A percentile compares a stretch with the other conserved stretches of the same genome.
phyloP scores from a whole-genome alignment of 2,329 filamentous ascomycete genomes.

The Talaromyces sp. region DNA sequence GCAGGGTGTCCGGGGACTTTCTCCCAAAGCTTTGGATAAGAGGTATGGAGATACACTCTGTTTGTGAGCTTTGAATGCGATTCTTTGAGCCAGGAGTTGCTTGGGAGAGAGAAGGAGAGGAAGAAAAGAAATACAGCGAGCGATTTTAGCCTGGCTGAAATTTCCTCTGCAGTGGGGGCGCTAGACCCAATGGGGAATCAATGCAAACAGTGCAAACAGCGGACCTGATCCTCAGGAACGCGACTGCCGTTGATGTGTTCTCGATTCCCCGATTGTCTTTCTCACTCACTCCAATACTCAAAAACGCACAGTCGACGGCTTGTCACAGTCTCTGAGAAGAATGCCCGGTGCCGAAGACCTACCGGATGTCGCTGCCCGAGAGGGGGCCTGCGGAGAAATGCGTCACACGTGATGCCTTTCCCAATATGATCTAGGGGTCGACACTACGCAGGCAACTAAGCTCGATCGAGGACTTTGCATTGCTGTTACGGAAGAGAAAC shows the following conservation, averaged over 20 bases:
- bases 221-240: not conserved
- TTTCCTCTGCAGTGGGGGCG: not conserved
- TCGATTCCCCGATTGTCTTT: not conserved
- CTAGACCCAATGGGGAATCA: not conserved
- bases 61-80: conserved; percentile 99
- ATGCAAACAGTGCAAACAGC: conserved; percentile 9
- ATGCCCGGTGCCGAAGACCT: not conserved
- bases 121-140: not conserved
- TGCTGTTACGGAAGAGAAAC: not conserved
- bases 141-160: not conserved
- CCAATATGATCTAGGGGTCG: not conserved
- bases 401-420: not conserved
- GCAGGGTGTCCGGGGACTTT: conserved; percentile 98
- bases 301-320: not conserved
- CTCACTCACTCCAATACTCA: not conserved
- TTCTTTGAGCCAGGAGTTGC: conserved; percentile 96
- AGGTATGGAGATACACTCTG: conserved; percentile 49
- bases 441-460: not conserved
- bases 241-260: not conserved
- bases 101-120: conserved; percentile 39
- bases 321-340: not conserved
- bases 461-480: not conserved
- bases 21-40: conserved; percentile 80
- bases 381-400: not conserved
- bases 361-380: not conserved